Base-by-base conservation (phyloP, 345 rosid species). In the Salix arbutifolia region DNA sequence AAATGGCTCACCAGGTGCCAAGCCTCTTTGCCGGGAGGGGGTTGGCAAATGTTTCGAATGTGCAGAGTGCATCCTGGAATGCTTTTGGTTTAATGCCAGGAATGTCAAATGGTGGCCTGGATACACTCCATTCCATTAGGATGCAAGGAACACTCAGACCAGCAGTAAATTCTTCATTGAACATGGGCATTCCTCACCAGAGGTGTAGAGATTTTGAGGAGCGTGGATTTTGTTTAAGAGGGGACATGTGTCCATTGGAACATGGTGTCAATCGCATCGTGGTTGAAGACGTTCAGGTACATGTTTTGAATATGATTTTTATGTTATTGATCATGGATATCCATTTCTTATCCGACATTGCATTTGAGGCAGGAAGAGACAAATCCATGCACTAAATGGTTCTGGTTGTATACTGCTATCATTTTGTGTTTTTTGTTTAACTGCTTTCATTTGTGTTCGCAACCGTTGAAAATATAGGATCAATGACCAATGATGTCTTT, bases 211-310 rank as follows among this genome's bases (percentile, higher is more conserved):
- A 96, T 80, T 96, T 93, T 87, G 99, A 96, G 84, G 99, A 96
- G 80, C 98, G 96, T 74, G 99, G 99, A 65, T 96, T 91, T 88
- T 96, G 99, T 87, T 86, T 96, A 52, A 89, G 97, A 90, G 98
- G 99, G 61, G 99, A 93, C 83, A 93, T 96, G 92, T 96, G 98
- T 84, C 99, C 97, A 10, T 92, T 96, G 99, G 99, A 96, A 94
- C 99, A 96, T 89, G 99, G 99, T 76, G 87, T 96, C 73, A 96
- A 96, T 87, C 97, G 92, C 48, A 96, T 96, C 79, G 99, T 93
- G 76, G 90, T 96, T 81, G 98, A 96, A 71, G 98, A 96, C 83
- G 98, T 96, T 76, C 99, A 93, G 97, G 99, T 96, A 82, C 80
- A 78, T 48, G 25, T 48, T 70, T 62, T n/a, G 64, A 68, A 13